Evolutionary conservation across 495 filamentous ascomycete genomes (phyloP), one percentile per base, ranked within the genome.

Genomic region (Acidomyces sp.): DNA sequence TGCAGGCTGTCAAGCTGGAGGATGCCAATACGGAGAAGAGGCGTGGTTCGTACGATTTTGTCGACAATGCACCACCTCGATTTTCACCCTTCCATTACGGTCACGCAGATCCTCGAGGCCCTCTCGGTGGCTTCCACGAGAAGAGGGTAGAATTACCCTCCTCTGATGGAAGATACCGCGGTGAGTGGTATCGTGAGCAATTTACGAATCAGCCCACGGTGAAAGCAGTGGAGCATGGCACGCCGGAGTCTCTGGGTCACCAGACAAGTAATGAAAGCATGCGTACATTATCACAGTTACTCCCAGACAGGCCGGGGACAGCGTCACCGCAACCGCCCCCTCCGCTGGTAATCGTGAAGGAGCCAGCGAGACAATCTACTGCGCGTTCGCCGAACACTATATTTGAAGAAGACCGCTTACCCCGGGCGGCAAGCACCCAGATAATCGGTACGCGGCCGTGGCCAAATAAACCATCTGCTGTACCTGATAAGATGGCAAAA

Each of bases 391-490:
- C 39, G 11, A 32, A 29, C 13, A 55, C 52, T 9, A 31, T 52
- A 13, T 55, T 55, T 22, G 52, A 55, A 37, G 52, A 55, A 29
- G 43, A 52, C 29, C 33, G 20, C 22, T n/a, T 20, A 5, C 27
- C 43, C 6, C 13, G 31, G 5, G 10, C 28, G 13, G 6, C 21
- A 24, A 41, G 27, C 30, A 17, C 19, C 11, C 16, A 16, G 9
- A 6, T 7, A 38, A 13, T 20, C 17, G 3, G 20, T 33, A 20
- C 39, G 19, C 7, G 18, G 16, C 7, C n/a, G n/a, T n/a, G n/a
- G n/a, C n/a, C n/a, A n/a, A n/a, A n/a, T n/a, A n/a, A n/a, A n/a
- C n/a, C n/a, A n/a, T n/a, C n/a, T n/a, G n/a, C n/a, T n/a, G n/a
- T 38, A 38, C 17, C 22, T 11, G 35, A 12, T 24, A 18, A 37